These are phyloP conservation scores for Hanseniaspora guilliermondii DNA, from an alignment of 805 yeast species.

Conservation along the genomic window DNA sequence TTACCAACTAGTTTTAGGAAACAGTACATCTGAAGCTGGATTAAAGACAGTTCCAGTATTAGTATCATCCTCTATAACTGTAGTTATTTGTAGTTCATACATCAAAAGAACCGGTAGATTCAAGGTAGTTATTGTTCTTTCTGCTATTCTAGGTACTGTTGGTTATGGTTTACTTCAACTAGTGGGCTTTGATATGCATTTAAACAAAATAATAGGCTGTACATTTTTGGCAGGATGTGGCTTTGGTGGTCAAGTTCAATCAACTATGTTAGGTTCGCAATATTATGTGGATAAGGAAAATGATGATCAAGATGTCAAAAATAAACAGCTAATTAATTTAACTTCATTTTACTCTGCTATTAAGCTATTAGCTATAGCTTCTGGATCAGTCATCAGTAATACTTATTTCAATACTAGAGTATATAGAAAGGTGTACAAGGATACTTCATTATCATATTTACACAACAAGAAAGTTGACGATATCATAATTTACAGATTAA, in stretches of 20 bases:
- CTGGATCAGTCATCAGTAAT: constrained; percentile 22
- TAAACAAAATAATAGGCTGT: constrained; percentile 27
- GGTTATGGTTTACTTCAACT: constrained; percentile 30
- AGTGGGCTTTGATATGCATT: constrained; percentile 24
- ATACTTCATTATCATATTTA: constrained; percentile 1
- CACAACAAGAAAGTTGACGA: constrained; percentile 15
- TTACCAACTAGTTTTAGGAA: constrained; percentile 9
- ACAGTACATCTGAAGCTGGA: constrained; percentile 18
- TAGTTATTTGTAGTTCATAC: constrained; percentile 22
- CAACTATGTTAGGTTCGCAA: constrained; percentile 25
- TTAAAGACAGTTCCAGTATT: constrained; percentile 19
- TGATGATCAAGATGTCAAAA: constrained; percentile 15
- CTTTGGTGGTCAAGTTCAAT: constrained; percentile 29
- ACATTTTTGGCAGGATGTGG: constrained; percentile 31
- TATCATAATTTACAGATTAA: constrained; percentile 18
- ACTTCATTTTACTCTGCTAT: constrained; percentile 22
- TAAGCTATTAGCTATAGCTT: constrained; percentile 21
- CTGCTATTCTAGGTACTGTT: constrained; percentile 24
- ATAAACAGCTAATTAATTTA: constrained; percentile 20
- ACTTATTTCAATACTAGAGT: constrained; percentile 20
- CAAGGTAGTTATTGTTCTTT: constrained; percentile 28
- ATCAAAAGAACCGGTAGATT: constrained; percentile 28
- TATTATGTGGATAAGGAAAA: constrained; percentile 18
- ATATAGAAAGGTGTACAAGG: constrained; percentile 14
- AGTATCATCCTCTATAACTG: constrained; percentile 15